Conservation (phyloP, 345 rosid species). For the Heritiera littoralis region DNA sequence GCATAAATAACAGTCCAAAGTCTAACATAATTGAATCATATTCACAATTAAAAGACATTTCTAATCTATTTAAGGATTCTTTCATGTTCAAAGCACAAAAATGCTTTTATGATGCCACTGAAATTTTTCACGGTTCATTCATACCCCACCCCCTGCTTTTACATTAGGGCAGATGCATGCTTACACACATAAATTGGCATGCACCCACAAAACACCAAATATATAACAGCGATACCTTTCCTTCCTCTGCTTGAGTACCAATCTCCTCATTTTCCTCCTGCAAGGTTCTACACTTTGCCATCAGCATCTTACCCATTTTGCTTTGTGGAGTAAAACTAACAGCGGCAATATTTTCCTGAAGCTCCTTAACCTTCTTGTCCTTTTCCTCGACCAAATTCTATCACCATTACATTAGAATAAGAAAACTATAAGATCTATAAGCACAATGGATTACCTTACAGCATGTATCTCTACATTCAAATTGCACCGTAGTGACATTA, state of each 20-base stretch:
- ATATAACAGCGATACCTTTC: slow-evolving; percentile 58
- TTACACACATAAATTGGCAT: slow-evolving; percentile 1
- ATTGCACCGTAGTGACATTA: background rate
- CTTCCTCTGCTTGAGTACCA: slow-evolving; percentile 94
- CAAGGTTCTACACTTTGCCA: slow-evolving; percentile 91
- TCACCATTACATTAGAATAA: slow-evolving; percentile 1
- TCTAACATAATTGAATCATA: background rate
- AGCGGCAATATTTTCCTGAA: slow-evolving; percentile 87
- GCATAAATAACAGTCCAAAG: background rate
- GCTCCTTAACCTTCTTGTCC: slow-evolving; percentile 93
- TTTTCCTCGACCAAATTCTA: slow-evolving; percentile 94
- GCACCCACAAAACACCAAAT: background rate
- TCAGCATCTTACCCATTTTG: slow-evolving; percentile 95
- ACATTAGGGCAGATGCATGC: background rate
- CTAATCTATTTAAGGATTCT: background rate
- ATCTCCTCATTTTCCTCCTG: slow-evolving; percentile 99
- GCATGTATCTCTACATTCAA: background rate
- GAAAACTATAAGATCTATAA: slow-evolving; percentile 14
- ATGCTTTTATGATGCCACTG: background rate
- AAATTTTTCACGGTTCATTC: background rate
- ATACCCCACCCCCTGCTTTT: background rate
- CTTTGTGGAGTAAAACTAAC: slow-evolving; percentile 86
- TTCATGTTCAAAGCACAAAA: background rate
- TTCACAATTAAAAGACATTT: slow-evolving; percentile 11
- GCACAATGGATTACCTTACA: background rate